These are phyloP conservation scores for Trichosporon sp. DNA, from an alignment of 1,284 basidiomycete genomes.

Conservation along the genomic window DNA sequence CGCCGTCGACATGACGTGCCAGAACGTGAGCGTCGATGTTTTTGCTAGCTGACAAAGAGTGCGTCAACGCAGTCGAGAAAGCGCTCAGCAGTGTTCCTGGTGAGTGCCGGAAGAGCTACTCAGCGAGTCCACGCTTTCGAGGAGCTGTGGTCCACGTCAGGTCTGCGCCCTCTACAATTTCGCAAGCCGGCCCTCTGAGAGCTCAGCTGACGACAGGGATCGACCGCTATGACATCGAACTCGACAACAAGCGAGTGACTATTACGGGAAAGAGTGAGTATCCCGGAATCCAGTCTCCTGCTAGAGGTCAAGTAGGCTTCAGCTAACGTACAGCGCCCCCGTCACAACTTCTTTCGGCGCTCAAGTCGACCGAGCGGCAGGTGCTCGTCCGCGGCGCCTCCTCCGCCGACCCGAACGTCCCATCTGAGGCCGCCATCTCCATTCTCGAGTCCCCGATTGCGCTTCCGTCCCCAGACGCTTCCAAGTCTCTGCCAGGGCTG, in stretches of 20 bases:
- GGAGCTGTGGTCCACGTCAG: neutral
- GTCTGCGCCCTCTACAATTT: neutral
- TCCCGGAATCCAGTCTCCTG: neutral
- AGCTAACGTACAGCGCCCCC: constrained; percentile 41
- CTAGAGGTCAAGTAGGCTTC: no score
- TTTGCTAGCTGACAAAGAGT: constrained; percentile 27
- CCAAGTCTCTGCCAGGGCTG: constrained; percentile 32
- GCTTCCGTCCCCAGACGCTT: constrained; percentile 23
- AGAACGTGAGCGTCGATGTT: constrained; percentile 31
- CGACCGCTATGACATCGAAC: constrained; percentile 48
- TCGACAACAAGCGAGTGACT: constrained; percentile 47
- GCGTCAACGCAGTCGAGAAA: constrained; percentile 43
- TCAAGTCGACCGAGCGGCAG: constrained; percentile 50
- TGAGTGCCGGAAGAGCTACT: constrained; percentile 6
- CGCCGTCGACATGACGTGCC: constrained; percentile 51
- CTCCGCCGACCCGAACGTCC: constrained; percentile 24
- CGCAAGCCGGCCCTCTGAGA: neutral
- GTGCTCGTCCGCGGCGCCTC: constrained; percentile 50
- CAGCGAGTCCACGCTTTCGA: neutral
- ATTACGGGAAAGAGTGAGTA: constrained; percentile 46
- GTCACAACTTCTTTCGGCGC: constrained; percentile 45
- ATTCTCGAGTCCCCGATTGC: constrained; percentile 50
- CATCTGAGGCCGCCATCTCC: constrained; percentile 44
- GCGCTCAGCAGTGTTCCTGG: constrained; percentile 38
- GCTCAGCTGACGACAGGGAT: constrained; percentile 31